Base-by-base conservation (phyloP, 139 green algal genomes). In the Picochlorum sp. region DNA sequence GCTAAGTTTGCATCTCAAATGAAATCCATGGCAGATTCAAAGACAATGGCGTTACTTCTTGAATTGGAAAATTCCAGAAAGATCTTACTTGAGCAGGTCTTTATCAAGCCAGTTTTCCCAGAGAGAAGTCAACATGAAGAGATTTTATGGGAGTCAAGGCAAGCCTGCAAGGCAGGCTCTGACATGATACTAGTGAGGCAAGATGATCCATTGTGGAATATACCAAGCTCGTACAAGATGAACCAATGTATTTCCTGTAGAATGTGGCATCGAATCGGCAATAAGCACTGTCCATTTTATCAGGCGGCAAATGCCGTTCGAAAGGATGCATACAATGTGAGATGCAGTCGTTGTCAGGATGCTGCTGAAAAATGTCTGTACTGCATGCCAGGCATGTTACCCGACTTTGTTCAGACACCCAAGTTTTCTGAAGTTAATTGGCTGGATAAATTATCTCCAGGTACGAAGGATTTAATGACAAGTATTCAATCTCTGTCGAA, bases 241-340 rank as follows among this genome's bases (percentile, higher is more conserved):
- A 22, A 32, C 9, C 64, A 71, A 13, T 35, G 64, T 1, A 22
- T 3, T 13, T 16, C 7, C 5, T 43, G 55, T 32, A 29, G 25
- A 24, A n/a, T 31, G 20, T 61, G 31, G 32, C 55, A 61, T 35
- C 30, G 14, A 16, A 10, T 22, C 12, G 49, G 14, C 49, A 13
- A 33, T 1, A 35, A 32, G 22, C 20, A 14, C 16, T 71, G 64
- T 61, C 64, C 64, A 2, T 33, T 71, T 28, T 26, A 50, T 14
- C 57, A 66, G 36, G 53, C 60, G 33, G 57, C 64, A 2, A 40
- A 61, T 47, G 64, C 64, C 1, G 57, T 71, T n/a, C n/a, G n/a
- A 45, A 28, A 33, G 7, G 33, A 39, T 33, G 13, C 35, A 28
- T 22, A 51, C 4, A 39, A 31, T 31, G 53, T 33, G 40, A 50